Evolutionary conservation across 2,329 filamentous ascomycete species (phyloP).

Genomic region (Scytalidium sp.): DNA sequence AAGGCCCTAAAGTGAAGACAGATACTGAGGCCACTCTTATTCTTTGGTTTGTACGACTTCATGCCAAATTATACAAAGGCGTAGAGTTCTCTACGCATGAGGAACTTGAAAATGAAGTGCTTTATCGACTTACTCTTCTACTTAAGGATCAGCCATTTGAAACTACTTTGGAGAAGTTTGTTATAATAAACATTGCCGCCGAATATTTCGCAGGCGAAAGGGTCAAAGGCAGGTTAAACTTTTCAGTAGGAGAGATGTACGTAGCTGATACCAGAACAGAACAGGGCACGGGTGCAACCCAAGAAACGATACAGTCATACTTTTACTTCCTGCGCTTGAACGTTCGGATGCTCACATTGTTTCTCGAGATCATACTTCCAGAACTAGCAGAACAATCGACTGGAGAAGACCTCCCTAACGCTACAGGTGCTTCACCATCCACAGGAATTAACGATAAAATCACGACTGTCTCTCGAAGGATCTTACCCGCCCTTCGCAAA

Average conservation of each 20-base stretch:
- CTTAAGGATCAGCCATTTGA: constrained; percentile 67
- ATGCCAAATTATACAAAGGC: constrained; percentile 80
- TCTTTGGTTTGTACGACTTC: constrained; percentile 81
- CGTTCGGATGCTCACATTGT: constrained; percentile 68
- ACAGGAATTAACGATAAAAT: constrained; percentile 43
- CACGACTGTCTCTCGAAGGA: constrained; percentile 54
- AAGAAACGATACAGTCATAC: constrained; percentile 42
- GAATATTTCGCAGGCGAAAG: constrained; percentile 68
- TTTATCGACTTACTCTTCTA: constrained; percentile 72
- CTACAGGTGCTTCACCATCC: constrained; percentile 34
- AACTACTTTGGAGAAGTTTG: constrained; percentile 70
- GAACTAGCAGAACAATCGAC: constrained; percentile 55
- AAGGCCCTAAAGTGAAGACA: constrained; percentile 14
- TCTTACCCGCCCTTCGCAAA: constrained; percentile 62
- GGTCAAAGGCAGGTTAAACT: constrained; percentile 47
- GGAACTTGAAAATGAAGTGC: constrained; percentile 81
- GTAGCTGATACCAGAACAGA: constrained; percentile 26
- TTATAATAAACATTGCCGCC: constrained; percentile 82
- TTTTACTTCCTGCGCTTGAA: constrained; percentile 75
- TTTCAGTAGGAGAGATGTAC: neutral
- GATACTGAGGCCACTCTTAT: constrained; percentile 54
- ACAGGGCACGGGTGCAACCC: constrained; percentile 31
- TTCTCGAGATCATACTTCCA: constrained; percentile 68
- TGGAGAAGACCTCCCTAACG: constrained; percentile 39
- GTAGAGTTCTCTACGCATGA: constrained; percentile 70